Evolutionary conservation across 169 alveolate genomes (phyloP), one percentile per base, ranked within the genome.

Genomic region (Plasmodium vivax): DNA sequence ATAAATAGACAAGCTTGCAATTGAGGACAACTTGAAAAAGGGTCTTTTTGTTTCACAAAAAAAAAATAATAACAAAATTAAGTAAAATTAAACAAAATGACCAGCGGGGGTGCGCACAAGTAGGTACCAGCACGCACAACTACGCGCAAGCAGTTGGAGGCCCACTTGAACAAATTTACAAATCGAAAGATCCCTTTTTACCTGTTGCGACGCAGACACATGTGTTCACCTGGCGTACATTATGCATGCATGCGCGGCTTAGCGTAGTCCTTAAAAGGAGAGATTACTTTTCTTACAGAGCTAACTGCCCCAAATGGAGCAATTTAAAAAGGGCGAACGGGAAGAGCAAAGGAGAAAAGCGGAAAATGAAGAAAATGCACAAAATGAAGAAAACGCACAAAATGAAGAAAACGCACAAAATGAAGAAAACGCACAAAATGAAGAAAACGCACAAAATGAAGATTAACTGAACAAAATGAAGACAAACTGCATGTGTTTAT

Each of bases 251-350:
- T 43, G 36, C n/a, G 27, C 14, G 23, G 16, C 71, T 80, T 7
- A 38, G 36, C 10, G 45, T 80, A 14, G 36, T n/a, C 8, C n/a
- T 80, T 32, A 80, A 45, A 80, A 80, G 47, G 32, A 45, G 34
- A 80, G 77, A 68, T 43, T 16, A 80, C 43, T 23, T 80, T 38
- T 16, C 38, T 80, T 80, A 80, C 34, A 80, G 71, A 43, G 85
- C 62, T 80, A 80, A 27, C 19, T 56, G 73, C 58, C 71, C 58
- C 62, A 16, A 80, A 80, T 38, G 72, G 77, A 68, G 16, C 38
- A 68, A 68, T n/a, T 62, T 2, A 68, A 8, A 68, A 68, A 14
- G 10, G 8, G 27, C 12, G 58, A 19, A 38, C 41, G 3, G 73
- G 45, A 32, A 43, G 56, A 45, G 45, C 19, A 43, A 51, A 30